A percentile compares a stretch with the other conserved stretches of the same genome.
phyloP scores from a whole-genome alignment of 108 stramenopile genomes.

The Pseudonitzschia delicatissima region DNA sequence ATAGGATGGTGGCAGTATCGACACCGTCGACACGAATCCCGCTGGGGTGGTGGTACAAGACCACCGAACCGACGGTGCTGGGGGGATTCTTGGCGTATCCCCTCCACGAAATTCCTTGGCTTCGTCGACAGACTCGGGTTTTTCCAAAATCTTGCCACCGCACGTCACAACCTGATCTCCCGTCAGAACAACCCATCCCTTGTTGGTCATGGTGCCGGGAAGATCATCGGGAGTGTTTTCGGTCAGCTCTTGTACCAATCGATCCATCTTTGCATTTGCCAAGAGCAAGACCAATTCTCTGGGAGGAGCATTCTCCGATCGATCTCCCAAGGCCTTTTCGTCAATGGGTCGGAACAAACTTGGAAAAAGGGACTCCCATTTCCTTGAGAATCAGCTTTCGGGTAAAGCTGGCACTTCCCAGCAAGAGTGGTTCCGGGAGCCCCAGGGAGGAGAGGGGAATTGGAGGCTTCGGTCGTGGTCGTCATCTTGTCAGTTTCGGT shows the following conservation, averaged over 20 bases:
- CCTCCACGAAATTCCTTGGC: constrained; percentile 56
- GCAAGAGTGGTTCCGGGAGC: constrained; percentile 64
- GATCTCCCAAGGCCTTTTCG: constrained; percentile 72
- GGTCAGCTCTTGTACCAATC: constrained; percentile 51
- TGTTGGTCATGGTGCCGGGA: constrained; percentile 12
- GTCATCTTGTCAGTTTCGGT: not conserved
- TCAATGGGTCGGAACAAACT: constrained; percentile 77
- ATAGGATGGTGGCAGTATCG: constrained; percentile 75
- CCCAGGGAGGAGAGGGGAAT: constrained; percentile 23
- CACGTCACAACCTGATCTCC: constrained; percentile 86
- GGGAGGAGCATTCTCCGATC: constrained; percentile 33
- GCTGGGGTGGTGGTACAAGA: constrained; percentile 64
- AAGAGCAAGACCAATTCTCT: constrained; percentile 52
- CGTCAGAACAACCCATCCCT: constrained; percentile 62
- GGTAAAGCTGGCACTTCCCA: constrained; percentile 78
- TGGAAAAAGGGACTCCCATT: constrained; percentile 65
- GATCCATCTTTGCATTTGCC: constrained; percentile 76
- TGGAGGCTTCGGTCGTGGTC: not conserved
- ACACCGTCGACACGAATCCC: constrained; percentile 69
- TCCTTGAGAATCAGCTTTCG: constrained; percentile 80
- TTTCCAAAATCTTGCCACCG: constrained; percentile 67
- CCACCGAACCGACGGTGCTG: constrained; percentile 69
- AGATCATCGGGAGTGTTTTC: constrained; percentile 42
- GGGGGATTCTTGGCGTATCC: constrained; percentile 60
- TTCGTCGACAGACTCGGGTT: constrained; percentile 63